Base-by-base conservation (phyloP, 164 flowering plant species). In the Stephania japonica region DNA sequence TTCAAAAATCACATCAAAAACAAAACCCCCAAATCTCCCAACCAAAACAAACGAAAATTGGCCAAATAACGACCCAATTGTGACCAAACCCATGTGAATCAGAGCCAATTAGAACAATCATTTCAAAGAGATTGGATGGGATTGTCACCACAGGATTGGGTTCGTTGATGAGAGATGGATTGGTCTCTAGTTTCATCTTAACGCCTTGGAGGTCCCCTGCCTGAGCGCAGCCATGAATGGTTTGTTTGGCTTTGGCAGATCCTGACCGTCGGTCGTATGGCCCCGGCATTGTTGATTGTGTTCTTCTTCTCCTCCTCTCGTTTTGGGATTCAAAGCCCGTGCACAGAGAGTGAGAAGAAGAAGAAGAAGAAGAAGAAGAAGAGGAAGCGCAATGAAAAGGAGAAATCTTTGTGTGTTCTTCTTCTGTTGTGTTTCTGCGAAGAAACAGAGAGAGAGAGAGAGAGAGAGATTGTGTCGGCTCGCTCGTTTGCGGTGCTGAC, bases 101-200 rank as follows among this genome's bases (percentile, higher is more conserved):
- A n/a, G n/a, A n/a, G n/a, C n/a, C n/a, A n/a, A n/a, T n/a, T n/a
- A n/a, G n/a, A n/a, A n/a, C n/a, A n/a, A n/a, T n/a, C n/a, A n/a
- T n/a, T n/a, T n/a, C 38, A 77, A 59, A 32, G 66, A 63, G 38
- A 63, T 32, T 32, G 4, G 38, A 32, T 2, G 38, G 38, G 76
- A 80, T 72, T 6, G 89, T 79, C 85, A 96, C 99, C 64, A 96
- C 87, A 38, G 90, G 86, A 76, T 96, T 96, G 38, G 89, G 78
- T 13, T 91, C 91, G 62, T 93, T 91, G 79, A 96, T 88, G 73
- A 96, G 94, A 69, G 89, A 84, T 19, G 99, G 97, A 75, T 88
- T 88, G 64, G 81, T 88, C 0, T 80, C 77, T 26, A 96, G 86
- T 64, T 87, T 77, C 83, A 76, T 89, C 85, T 85, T 88, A 66